A percentile compares a stretch with the other conserved stretches of the same genome.
These are phyloP conservation scores for Simmondsia chinensis DNA, from an alignment of 148 eudicot genomes.

Conservation along the genomic window DNA sequence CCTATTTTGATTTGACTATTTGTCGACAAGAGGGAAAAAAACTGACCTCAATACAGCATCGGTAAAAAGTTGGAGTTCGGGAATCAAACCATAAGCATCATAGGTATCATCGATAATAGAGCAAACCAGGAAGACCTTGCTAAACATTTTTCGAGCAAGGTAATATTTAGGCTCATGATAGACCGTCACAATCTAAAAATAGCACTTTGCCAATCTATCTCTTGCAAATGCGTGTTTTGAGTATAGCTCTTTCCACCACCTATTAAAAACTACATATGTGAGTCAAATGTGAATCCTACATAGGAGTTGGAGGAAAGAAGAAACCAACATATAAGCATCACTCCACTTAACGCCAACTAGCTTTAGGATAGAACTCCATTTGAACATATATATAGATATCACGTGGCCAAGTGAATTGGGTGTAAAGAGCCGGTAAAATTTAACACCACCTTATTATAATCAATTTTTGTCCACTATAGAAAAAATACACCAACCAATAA, in stretches of 20 bases:
- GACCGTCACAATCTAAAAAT: constrained; percentile 18
- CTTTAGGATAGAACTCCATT: too few species aligned
- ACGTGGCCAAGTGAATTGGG: too few species aligned
- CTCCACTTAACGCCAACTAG: too few species aligned
- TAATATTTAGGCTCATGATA: constrained; percentile 28
- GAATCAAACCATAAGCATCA: constrained; percentile 37
- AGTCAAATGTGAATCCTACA: too few species aligned
- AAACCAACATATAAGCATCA: too few species aligned
- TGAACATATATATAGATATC: background rate
- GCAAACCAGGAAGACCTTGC: constrained; percentile 14
- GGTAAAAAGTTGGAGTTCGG: constrained; percentile 30
- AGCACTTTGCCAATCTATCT: constrained; percentile 29
- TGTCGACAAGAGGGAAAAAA: too few species aligned
- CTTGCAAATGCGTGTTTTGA: constrained; percentile 20
- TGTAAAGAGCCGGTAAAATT: too few species aligned
- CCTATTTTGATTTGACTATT: background rate
- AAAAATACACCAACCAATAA: too few species aligned
- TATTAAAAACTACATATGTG: too few species aligned
- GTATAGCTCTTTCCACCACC: constrained; percentile 39
- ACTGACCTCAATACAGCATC: constrained; percentile 36
- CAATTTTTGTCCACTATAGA: too few species aligned
- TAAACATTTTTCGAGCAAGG: constrained; percentile 10
- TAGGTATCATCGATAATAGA: constrained; percentile 29
- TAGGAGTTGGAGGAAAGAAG: too few species aligned
- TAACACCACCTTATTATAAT: background rate